Evolutionary conservation across 768 basidiomycete genomes (phyloP).

Genomic region (Panus rudis): DNA sequence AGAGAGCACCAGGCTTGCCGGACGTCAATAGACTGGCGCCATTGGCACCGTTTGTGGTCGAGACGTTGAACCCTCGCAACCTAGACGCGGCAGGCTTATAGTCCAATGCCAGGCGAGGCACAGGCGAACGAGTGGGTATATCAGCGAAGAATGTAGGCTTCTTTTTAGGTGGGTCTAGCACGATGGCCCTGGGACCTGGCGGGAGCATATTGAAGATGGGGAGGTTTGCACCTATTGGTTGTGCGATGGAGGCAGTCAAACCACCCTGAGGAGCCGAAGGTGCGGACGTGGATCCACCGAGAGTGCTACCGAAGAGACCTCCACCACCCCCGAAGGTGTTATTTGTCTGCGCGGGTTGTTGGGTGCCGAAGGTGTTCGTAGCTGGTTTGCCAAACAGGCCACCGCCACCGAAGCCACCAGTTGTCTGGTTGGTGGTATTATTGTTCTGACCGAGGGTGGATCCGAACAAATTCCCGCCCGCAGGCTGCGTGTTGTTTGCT

Average conservation of each 20-base stretch:
- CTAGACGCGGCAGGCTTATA: conserved; percentile 59
- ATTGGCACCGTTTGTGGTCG: conserved; percentile 31
- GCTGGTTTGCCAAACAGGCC: conserved; percentile 48
- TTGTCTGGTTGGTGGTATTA: conserved; percentile 29
- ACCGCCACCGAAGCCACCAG: conserved; percentile 35
- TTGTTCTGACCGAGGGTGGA: conserved; percentile 38
- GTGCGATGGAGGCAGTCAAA: conserved; percentile 81
- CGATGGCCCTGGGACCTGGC: conserved; percentile 56
- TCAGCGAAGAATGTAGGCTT: conserved; percentile 75
- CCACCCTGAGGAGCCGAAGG: conserved; percentile 37
- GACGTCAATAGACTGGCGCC: conserved; percentile 38
- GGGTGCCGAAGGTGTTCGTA: conserved; percentile 37
- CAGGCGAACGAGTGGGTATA: conserved; percentile 62
- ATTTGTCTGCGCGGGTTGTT: conserved; percentile 21
- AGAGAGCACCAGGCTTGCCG: conserved; percentile 50
- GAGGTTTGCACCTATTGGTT: conserved; percentile 68
- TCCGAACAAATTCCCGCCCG: conserved; percentile 40
- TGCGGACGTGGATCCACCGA: conserved; percentile 22
- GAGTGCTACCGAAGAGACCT: conserved; percentile 28
- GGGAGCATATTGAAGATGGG: conserved; percentile 74
- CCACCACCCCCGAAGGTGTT: conserved; percentile 17
- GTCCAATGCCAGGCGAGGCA: conserved; percentile 57
- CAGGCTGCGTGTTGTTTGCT: conserved; percentile 21
- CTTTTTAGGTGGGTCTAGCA: conserved; percentile 65
- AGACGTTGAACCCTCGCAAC: conserved; percentile 62